phyloP scores from a whole-genome alignment of 176 grass and related monocot genomes.

The Calamus simplicifolius region DNA sequence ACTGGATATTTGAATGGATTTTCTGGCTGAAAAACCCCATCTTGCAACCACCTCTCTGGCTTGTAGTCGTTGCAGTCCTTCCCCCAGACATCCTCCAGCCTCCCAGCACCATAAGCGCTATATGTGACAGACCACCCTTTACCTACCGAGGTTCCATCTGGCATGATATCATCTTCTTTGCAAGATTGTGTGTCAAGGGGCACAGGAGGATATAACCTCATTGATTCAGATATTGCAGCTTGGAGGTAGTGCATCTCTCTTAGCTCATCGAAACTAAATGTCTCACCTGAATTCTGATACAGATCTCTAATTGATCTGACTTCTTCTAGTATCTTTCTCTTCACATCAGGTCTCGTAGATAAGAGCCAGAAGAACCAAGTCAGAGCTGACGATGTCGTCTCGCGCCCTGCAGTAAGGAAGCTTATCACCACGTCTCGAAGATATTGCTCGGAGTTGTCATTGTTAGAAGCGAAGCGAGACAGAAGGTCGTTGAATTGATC shows the following conservation, averaged over 20 bases:
- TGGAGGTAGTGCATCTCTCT: constrained; percentile 54
- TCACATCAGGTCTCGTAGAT: constrained; percentile 29
- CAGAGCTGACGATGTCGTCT: constrained; percentile 63
- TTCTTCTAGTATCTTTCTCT: constrained; percentile 41
- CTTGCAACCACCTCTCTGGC: constrained; percentile 62
- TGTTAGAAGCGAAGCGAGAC: constrained; percentile 34
- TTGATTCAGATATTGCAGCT: constrained; percentile 50
- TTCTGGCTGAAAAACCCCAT: constrained; percentile 41
- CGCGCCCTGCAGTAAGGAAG: constrained; percentile 58
- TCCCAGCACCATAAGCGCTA: constrained; percentile 39
- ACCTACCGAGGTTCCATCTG: constrained; percentile 41
- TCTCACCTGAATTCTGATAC: constrained; percentile 4
- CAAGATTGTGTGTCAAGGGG: constrained; percentile 36
- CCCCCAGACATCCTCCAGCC: constrained; percentile 41
- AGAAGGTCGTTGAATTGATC: constrained; percentile 35
- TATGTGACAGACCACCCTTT: constrained; percentile 47
- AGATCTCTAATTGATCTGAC: constrained; percentile 12
- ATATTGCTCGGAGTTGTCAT: constrained; percentile 32
- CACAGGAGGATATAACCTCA: constrained; percentile 61
- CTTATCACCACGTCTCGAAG: constrained; percentile 53
- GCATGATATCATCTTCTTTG: constrained; percentile 39
- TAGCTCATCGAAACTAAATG: constrained; percentile 46
- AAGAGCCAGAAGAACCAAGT: constrained; percentile 83
- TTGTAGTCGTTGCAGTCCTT: constrained; percentile 38
- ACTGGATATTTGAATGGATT: constrained; percentile 44